Conservation (phyloP, 306 rosid genomes). For the Acacia acuminata region DNA sequence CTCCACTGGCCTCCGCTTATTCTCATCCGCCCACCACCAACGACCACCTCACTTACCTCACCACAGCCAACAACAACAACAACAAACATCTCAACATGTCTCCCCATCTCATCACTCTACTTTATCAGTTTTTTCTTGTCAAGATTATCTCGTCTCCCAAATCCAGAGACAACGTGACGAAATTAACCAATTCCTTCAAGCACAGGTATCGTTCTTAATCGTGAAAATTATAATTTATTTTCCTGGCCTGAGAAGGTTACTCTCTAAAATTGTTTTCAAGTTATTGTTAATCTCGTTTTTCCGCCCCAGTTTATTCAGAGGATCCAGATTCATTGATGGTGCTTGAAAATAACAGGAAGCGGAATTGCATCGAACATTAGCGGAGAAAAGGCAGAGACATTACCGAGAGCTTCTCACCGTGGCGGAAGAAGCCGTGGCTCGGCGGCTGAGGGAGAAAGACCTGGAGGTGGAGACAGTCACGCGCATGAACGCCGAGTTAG, state of each 20-base stretch:
- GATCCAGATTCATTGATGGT: neutral
- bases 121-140: slow-evolving; percentile 48
- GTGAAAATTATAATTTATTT: neutral
- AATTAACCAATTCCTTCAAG: slow-evolving; percentile 68
- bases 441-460: slow-evolving; percentile 65
- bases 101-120: slow-evolving; percentile 47
- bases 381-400: slow-evolving; percentile 74
- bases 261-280: neutral
- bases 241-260: neutral
- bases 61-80: slow-evolving; percentile 14
- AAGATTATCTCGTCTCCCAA: slow-evolving; percentile 53
- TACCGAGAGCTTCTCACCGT: slow-evolving; percentile 54
- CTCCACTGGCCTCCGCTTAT: slow-evolving; percentile 84
- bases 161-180: slow-evolving; percentile 74
- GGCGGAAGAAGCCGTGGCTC: slow-evolving; percentile 68
- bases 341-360: slow-evolving; percentile 52
- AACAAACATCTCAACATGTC: slow-evolving; percentile 27
- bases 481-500: slow-evolving; percentile 70
- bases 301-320: neutral
- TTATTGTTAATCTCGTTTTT: neutral
- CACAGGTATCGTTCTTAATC: slow-evolving; percentile 56
- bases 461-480: slow-evolving; percentile 70
- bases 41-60: slow-evolving; percentile 43
- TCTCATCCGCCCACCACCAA: slow-evolving; percentile 65
- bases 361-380: slow-evolving; percentile 68